phyloP scores from a whole-genome alignment of 2,329 filamentous ascomycete genomes.

The Magnaporthiopsis poae region DNA sequence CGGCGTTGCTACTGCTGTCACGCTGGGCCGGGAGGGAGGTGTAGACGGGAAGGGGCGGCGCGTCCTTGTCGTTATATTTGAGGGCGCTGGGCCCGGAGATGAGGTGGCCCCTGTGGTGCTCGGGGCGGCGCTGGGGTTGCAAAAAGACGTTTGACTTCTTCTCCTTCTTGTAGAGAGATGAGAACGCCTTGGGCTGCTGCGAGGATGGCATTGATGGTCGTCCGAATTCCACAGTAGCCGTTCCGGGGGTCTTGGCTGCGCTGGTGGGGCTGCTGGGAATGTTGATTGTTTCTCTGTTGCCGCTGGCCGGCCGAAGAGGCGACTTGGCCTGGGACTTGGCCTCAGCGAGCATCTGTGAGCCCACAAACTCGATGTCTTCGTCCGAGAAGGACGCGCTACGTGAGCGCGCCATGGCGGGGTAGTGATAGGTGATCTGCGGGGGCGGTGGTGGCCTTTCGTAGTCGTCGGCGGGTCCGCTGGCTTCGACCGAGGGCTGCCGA shows the following conservation, averaged over 20 bases:
- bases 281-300: slow-evolving; percentile 22
- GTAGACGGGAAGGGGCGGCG: slow-evolving; percentile 38
- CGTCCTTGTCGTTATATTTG: slow-evolving; percentile 36
- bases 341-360: slow-evolving; percentile 19
- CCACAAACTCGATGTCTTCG: slow-evolving; percentile 26
- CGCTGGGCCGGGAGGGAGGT: slow-evolving; percentile 28
- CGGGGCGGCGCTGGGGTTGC: slow-evolving; percentile 46
- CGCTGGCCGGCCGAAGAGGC: slow-evolving; percentile 29
- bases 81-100: slow-evolving; percentile 38
- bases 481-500: not conserved
- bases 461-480: slow-evolving; percentile 15
- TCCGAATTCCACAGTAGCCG: slow-evolving; percentile 21
- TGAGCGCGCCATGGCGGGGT: slow-evolving; percentile 18
- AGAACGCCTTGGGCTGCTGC: slow-evolving; percentile 34
- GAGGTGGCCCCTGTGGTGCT: slow-evolving; percentile 44
- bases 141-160: slow-evolving; percentile 28
- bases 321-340: slow-evolving; percentile 29
- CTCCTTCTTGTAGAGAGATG: slow-evolving; percentile 45
- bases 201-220: slow-evolving; percentile 23
- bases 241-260: slow-evolving; percentile 12
- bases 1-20: slow-evolving; percentile 3
- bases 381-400: slow-evolving; percentile 26
- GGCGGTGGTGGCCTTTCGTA: slow-evolving; percentile 16
- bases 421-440: not conserved
- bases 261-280: slow-evolving; percentile 21